These are phyloP conservation scores for Linanthus parryae DNA, from an alignment of 148 eudicot species.

Conservation along the genomic window DNA sequence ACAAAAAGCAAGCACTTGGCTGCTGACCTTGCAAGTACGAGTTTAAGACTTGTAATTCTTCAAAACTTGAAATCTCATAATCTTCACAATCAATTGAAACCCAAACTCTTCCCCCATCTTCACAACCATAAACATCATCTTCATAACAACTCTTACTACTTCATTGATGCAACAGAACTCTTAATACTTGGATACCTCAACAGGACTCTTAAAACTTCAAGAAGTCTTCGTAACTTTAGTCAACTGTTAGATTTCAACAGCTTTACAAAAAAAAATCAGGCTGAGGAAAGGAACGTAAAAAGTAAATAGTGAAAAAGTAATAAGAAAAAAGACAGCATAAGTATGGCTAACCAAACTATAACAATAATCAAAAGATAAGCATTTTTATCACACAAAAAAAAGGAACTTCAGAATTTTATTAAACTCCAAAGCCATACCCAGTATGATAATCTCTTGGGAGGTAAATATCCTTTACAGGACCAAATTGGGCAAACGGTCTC, in stretches of 20 bases:
- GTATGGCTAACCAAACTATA: slow-evolving; percentile 4
- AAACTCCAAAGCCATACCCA: slow-evolving; percentile 57
- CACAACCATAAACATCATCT: slow-evolving; percentile 75
- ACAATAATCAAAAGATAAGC: background rate
- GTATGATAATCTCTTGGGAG: slow-evolving; percentile 92
- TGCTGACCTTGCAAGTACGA: slow-evolving; percentile 83
- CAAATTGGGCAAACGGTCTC: slow-evolving; percentile 89
- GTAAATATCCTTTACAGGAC: slow-evolving; percentile 83
- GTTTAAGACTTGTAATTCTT: slow-evolving; percentile 89
- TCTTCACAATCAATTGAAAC: slow-evolving; percentile 81
- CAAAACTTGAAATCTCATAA: slow-evolving; percentile 78
- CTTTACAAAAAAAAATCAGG: slow-evolving; percentile 31
- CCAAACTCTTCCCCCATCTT: slow-evolving; percentile 74
- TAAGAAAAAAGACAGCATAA: background rate
- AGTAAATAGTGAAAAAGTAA: background rate
- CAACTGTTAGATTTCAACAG: slow-evolving; percentile 82
- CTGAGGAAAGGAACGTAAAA: slow-evolving; percentile 20
- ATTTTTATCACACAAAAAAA: background rate
- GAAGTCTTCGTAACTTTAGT: slow-evolving; percentile 72
- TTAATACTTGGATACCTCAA: slow-evolving; percentile 43
- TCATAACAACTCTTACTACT: slow-evolving; percentile 44
- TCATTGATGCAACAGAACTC: slow-evolving; percentile 32
- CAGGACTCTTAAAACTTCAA: slow-evolving; percentile 90
- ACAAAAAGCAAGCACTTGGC: slow-evolving; percentile 72
- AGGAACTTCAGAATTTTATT: background rate